Evolutionary conservation across 1,139 yeast species (phyloP), one percentile per base, ranked within the genome.

Genomic region (Pichia sp.): DNA sequence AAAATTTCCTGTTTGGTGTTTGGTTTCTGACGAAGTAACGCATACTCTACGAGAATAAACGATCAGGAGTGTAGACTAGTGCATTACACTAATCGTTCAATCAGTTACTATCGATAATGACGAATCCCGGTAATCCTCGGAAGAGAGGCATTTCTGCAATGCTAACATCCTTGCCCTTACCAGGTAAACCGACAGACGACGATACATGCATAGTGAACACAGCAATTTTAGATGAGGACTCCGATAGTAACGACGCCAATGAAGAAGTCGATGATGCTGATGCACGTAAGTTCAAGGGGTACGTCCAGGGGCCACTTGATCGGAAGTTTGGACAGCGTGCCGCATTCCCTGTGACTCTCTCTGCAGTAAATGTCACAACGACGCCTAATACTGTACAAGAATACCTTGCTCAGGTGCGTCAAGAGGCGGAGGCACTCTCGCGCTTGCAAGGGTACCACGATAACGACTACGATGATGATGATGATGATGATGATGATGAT

Each of bases 321-420:
- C 60, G 59, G 3, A 43, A 51, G 7, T 55, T 59, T 38, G 72
- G 72, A 5, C 72, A 67, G 47, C 44, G 67, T 15, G 41, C 63
- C 19, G 72, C 68, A 18, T 64, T 67, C 30, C 72, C 71, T 0
- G 41, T 61, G 5, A 38, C 37, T 6, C 39, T 53, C 10, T 48
- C 47, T 24, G 29, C 46, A 9, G 34, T 21, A 3, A 27, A 34
- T 4, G 40, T 47, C 4, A 49, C 50, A 30, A 26, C 40, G 1
- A 42, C 25, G 8, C 55, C 57, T 1, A 28, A 40, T 10, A 49
- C 44, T 29, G 61, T 51, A 6, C 37, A 47, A 21, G 47, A 51
- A 25, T 57, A 57, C 38, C 35, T 57, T 18, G 55, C 60, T 1
- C 50, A 45, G 39, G 61, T 57, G 3, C 38, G 60, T 19, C 27